Conservation (phyloP, 805 yeast genomes). For the Candida ipomoeae region DNA sequence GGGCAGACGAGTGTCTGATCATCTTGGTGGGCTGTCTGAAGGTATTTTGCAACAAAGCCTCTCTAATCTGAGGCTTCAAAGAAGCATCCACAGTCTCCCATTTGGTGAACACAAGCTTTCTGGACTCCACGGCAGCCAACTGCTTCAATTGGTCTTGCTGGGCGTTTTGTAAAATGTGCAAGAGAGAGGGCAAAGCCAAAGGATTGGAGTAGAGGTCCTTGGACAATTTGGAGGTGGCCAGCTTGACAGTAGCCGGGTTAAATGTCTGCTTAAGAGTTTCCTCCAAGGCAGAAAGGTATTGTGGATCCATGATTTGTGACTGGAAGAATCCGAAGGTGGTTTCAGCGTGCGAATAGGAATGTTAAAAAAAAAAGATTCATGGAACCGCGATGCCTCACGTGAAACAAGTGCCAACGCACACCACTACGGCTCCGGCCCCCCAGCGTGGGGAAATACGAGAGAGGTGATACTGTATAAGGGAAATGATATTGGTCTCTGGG, state of each 20-base stretch:
- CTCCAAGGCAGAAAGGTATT: constrained; percentile 67
- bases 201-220: constrained; percentile 70
- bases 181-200: constrained; percentile 71
- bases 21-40: constrained; percentile 60
- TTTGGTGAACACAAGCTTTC: constrained; percentile 69
- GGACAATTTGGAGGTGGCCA: constrained; percentile 72
- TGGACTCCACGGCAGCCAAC: constrained; percentile 93
- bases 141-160: constrained; percentile 72
- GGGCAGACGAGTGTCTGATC: constrained; percentile 84
- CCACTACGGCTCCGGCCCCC: background rate
- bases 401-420: constrained; percentile 3
- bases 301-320: constrained; percentile 54
- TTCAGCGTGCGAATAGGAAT: background rate
- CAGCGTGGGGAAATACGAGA: background rate
- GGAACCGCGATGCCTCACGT: constrained; percentile 12
- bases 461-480: no score
- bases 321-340: constrained; percentile 4
- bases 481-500: no score
- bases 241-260: constrained; percentile 78
- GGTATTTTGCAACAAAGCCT: constrained; percentile 63
- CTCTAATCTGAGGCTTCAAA: constrained; percentile 58
- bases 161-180: constrained; percentile 73
- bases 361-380: constrained; percentile 5
- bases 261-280: constrained; percentile 73
- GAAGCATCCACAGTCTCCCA: constrained; percentile 58